Base-by-base conservation (phyloP, 768 basidiomycete genomes). In the Boletus rubescentipes region DNA sequence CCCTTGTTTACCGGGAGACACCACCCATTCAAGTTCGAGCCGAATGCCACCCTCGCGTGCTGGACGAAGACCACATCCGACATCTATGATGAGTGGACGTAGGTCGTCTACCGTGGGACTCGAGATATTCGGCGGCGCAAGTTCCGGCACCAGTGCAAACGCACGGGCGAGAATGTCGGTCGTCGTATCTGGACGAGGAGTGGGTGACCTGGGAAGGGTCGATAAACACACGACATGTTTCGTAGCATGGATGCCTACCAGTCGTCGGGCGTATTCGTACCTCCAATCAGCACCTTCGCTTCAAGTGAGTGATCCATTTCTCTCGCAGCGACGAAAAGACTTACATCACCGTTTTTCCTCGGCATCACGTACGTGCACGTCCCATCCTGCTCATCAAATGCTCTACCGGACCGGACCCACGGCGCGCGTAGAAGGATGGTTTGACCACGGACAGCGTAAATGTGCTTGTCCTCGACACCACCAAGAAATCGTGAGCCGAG, bases 41-140 rank as follows among this genome's bases (percentile, higher is more conserved):
- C 86, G 67, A 29, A 89, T 75, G 0, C 87, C 87, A 21, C 82
- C 84, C 50, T 80, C 80, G 47, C 89, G 69, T 6, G 26, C 26
- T 26, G 26, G 26, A 26, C 26, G 26, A 6, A 26, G 68, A 2
- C 87, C 88, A 64, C 78, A 78, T 5, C 79, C 79, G 50, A 77
- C 73, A 21, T 76, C 77, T 15, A 78, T 63, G 18, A 81, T 66
- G 29, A 79, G 69, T 1, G 77, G 70, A 18, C 72, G 61, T 4
- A 82, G 51, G 54, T 82, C 81, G 6, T 80, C 78, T 16, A 79
- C 45, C 0, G 73, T 77, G 3, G 80, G 77, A 21, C 66, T 63
- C 3, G 79, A 73, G 16, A 79, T 55, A 43, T 79, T 76, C 0
- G 79, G 80, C 2, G 81, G 77, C 0, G 78, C 81, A n/a, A 83